phyloP scores from a whole-genome alignment of 495 filamentous ascomycete genomes.

The Podospora conica region DNA sequence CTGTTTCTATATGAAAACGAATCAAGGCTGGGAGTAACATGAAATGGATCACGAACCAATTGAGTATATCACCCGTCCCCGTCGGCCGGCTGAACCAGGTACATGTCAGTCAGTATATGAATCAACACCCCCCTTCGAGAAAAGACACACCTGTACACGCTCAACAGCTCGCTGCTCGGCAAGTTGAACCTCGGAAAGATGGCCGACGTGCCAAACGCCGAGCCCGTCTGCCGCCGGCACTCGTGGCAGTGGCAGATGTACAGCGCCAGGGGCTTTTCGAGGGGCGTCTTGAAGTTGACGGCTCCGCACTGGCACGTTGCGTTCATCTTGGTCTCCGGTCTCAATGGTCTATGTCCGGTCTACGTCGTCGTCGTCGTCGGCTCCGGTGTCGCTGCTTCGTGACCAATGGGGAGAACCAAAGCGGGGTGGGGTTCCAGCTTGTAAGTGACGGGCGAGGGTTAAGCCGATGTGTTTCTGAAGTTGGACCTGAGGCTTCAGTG shows the following conservation, averaged over 20 bases:
- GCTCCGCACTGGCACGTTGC: constrained; percentile 59
- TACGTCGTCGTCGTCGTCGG: neutral
- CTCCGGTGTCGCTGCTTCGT: neutral
- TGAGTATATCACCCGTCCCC: constrained; percentile 38
- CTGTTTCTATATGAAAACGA: neutral
- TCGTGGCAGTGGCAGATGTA: constrained; percentile 67
- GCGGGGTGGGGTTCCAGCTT: neutral
- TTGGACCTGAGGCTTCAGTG: neutral
- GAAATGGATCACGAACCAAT: constrained; percentile 34
- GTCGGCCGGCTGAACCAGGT: constrained; percentile 28
- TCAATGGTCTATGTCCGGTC: neutral
- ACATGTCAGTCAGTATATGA: neutral
- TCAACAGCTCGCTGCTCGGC: constrained; percentile 37
- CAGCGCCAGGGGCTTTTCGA: constrained; percentile 47
- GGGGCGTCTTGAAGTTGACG: constrained; percentile 55
- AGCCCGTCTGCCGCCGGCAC: constrained; percentile 59
- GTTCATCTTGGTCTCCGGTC: constrained; percentile 35
- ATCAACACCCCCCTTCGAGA: neutral
- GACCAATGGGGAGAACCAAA: neutral
- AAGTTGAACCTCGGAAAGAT: constrained; percentile 58
- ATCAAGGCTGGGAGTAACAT: neutral
- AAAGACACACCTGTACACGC: constrained; percentile 36
- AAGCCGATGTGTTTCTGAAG: neutral
- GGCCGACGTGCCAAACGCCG: constrained; percentile 61
- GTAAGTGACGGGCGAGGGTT: neutral